A percentile compares a stretch with the other conserved stretches of the same genome.
Conservation (phyloP, 805 yeast genomes). For the Blastobotrys peoriensis region DNA sequence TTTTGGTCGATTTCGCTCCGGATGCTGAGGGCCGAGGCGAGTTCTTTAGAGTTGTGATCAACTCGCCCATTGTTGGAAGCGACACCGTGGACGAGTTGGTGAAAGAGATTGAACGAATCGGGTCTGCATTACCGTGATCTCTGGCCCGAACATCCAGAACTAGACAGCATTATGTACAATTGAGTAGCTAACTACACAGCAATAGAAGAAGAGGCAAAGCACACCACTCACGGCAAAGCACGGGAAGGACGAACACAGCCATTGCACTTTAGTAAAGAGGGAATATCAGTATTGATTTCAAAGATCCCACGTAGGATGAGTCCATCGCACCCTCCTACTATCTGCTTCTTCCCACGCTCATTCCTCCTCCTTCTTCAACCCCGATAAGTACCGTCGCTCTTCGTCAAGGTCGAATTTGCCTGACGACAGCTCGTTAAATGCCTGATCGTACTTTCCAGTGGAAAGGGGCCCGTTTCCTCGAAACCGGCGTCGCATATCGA, state of each 20-base stretch:
- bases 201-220: too few species aligned
- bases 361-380: constrained; percentile 1
- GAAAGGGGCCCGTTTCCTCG: constrained; percentile 91
- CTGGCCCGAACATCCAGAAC: too few species aligned
- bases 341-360: too few species aligned
- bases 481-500: constrained; percentile 87
- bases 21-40: constrained; percentile 54
- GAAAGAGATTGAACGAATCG: constrained; percentile 34
- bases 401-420: constrained; percentile 81
- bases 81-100: constrained; percentile 42
- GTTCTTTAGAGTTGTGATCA: constrained; percentile 79
- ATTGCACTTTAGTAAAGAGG: too few species aligned
- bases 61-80: constrained; percentile 54
- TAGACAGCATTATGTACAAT: too few species aligned
- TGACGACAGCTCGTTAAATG: constrained; percentile 65
- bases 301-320: too few species aligned
- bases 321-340: too few species aligned
- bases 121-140: too few species aligned
- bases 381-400: constrained; percentile 65
- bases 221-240: too few species aligned
- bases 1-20: constrained; percentile 75
- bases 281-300: too few species aligned
- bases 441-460: constrained; percentile 88
- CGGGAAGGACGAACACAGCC: too few species aligned
- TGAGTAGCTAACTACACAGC: too few species aligned